phyloP scores from a whole-genome alignment of 768 basidiomycete genomes.

The Tremella yokohamensis region DNA sequence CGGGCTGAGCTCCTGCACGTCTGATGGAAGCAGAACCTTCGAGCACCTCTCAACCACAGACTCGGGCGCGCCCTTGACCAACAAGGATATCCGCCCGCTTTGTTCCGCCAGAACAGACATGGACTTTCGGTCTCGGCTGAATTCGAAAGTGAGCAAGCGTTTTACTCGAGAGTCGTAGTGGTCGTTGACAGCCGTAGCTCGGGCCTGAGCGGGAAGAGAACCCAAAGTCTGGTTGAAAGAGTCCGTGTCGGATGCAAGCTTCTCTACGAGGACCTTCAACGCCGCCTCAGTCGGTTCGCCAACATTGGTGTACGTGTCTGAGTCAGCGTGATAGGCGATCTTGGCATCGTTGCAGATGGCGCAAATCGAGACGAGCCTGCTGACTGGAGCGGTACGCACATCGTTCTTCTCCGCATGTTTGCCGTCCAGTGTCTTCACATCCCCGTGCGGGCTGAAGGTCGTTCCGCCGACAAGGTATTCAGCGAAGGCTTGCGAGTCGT shows the following conservation, averaged over 20 bases:
- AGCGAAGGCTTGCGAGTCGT: slow-evolving; percentile 57
- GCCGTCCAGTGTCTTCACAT: slow-evolving; percentile 65
- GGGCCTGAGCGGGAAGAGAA: slow-evolving; percentile 59
- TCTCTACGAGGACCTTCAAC: slow-evolving; percentile 89
- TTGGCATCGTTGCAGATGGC: slow-evolving; percentile 94
- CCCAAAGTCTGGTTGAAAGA: slow-evolving; percentile 57
- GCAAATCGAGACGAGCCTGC: slow-evolving; percentile 74
- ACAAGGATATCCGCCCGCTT: slow-evolving; percentile 59
- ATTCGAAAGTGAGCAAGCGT: slow-evolving; percentile 91
- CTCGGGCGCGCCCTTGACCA: slow-evolving; percentile 96
- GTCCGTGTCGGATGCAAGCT: slow-evolving; percentile 71
- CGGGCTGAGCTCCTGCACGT: slow-evolving; percentile 66
- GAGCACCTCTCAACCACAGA: slow-evolving; percentile 86
- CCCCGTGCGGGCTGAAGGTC: slow-evolving; percentile 82
- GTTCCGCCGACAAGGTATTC: slow-evolving; percentile 86
- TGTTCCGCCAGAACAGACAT: slow-evolving; percentile 88
- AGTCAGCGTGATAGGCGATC: slow-evolving; percentile 78
- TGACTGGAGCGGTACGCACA: slow-evolving; percentile 45
- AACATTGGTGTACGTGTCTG: slow-evolving; percentile 70
- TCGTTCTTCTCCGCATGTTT: slow-evolving; percentile 60
- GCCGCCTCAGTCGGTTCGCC: slow-evolving; percentile 98
- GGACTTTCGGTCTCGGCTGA: slow-evolving; percentile 96
- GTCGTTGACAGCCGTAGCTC: slow-evolving; percentile 80
- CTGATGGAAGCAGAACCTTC: slow-evolving; percentile 48
- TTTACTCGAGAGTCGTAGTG: slow-evolving; percentile 70